phyloP scores from a whole-genome alignment of 106 monocot genomes.

The Dioscorea dumetorum region DNA sequence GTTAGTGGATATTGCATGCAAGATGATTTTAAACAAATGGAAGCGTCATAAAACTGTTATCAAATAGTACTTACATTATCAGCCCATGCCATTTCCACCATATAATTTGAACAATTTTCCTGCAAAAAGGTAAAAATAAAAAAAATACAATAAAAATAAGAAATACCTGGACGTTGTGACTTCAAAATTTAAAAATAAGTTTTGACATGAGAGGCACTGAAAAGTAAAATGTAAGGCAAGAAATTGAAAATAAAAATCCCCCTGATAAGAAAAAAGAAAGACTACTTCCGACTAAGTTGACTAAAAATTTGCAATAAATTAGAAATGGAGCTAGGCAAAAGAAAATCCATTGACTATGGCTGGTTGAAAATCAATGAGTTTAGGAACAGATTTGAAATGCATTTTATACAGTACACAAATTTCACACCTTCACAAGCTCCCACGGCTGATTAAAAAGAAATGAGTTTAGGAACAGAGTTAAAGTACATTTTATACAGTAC shows the following conservation, averaged over 20 bases:
- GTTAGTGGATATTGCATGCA: not conserved
- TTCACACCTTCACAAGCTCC: not conserved
- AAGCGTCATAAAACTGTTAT: not conserved
- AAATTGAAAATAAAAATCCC: not conserved
- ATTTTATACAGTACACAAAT: not conserved
- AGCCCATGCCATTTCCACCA: conserved; percentile 85
- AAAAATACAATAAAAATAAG: not conserved
- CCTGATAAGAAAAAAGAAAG: not conserved
- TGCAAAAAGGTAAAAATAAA: conserved; percentile 17
- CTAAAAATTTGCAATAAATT: too few species aligned
- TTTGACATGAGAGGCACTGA: not conserved
- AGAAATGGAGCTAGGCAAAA: not conserved
- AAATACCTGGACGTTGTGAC: not conserved
- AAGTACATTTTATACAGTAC: not conserved
- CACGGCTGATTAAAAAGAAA: too few species aligned
- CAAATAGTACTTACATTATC: conserved; percentile 51
- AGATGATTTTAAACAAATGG: not conserved
- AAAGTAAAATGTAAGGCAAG: too few species aligned
- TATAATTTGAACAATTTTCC: conserved; percentile 40
- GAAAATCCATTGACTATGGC: not conserved
- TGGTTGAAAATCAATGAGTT: not conserved
- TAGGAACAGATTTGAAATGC: not conserved
- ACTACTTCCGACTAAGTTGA: not conserved
- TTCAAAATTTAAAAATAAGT: not conserved
- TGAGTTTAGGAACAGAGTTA: too few species aligned